These are phyloP conservation scores for Psilocybe cubensis DNA, from an alignment of 768 basidiomycete species.

Conservation along the genomic window DNA sequence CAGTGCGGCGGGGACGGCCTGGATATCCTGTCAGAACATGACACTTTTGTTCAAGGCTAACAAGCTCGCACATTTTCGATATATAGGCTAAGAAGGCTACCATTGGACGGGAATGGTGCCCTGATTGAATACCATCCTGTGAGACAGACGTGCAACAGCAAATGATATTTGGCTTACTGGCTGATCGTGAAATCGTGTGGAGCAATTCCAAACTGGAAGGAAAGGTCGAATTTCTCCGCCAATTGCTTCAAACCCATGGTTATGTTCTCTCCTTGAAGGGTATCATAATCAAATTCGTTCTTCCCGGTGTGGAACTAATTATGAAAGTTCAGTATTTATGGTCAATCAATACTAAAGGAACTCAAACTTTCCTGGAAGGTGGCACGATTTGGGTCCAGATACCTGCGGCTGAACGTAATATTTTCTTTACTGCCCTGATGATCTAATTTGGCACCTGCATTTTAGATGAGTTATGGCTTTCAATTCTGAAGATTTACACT, in stretches of 20 bases:
- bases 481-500: too few species aligned
- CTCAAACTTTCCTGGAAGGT: constrained; percentile 60
- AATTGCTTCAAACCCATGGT: constrained; percentile 57
- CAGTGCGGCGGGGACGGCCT: constrained; percentile 62
- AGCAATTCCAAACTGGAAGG: constrained; percentile 65
- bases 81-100: constrained; percentile 63
- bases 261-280: constrained; percentile 52
- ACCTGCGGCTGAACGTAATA: constrained; percentile 69
- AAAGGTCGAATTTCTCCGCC: constrained; percentile 62
- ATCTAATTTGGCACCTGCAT: constrained; percentile 52
- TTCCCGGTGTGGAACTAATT: constrained; percentile 66
- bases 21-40: neutral
- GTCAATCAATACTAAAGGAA: neutral
- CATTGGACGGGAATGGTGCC: constrained; percentile 61
- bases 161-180: constrained; percentile 41
- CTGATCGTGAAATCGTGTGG: constrained; percentile 76
- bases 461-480: neutral
- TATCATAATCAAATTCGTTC: constrained; percentile 62
- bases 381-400: constrained; percentile 80
- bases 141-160: neutral
- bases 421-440: constrained; percentile 43
- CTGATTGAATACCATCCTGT: constrained; percentile 32
- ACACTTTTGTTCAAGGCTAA: neutral
- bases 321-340: neutral
- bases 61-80: constrained; percentile 42